Conservation (phyloP, 495 filamentous ascomycete species). For the Trichoderma erinaceum region DNA sequence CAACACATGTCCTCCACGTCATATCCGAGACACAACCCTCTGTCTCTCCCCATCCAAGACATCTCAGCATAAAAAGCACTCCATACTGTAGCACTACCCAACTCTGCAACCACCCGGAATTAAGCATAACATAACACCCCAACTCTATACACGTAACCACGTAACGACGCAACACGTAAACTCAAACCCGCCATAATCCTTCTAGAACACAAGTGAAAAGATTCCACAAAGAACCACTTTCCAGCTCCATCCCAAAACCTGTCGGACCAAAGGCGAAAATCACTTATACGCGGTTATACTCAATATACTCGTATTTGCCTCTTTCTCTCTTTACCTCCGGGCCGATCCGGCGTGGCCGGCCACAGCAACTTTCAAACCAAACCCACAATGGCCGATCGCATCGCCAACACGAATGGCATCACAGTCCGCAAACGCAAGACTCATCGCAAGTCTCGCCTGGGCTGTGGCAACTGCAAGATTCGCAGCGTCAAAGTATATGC, state of each 20-base stretch:
- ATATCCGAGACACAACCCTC: not conserved
- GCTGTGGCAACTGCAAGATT: conserved; percentile 45
- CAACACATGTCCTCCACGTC: not conserved
- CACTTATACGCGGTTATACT: no score
- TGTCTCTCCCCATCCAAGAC: not conserved
- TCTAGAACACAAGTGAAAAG: not conserved
- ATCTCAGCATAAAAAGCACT: not conserved
- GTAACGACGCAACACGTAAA: no score
- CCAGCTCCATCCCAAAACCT: no score
- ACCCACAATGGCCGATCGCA: not conserved
- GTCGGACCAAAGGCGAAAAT: no score
- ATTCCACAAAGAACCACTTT: no score
- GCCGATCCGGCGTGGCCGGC: not conserved
- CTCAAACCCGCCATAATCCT: not conserved
- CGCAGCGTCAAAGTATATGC: conserved; percentile 36
- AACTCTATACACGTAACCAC: not conserved
- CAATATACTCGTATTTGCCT: not conserved
- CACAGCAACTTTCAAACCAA: not conserved
- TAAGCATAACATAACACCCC: not conserved
- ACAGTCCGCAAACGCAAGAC: conserved; percentile 24
- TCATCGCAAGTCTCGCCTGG: conserved; percentile 38
- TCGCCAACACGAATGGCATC: not conserved
- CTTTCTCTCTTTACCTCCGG: not conserved
- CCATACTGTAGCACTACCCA: not conserved
- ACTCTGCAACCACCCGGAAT: not conserved